Evolutionary conservation across 352 stramenopile genomes (phyloP).

Genomic region (Phytophthora syringae): DNA sequence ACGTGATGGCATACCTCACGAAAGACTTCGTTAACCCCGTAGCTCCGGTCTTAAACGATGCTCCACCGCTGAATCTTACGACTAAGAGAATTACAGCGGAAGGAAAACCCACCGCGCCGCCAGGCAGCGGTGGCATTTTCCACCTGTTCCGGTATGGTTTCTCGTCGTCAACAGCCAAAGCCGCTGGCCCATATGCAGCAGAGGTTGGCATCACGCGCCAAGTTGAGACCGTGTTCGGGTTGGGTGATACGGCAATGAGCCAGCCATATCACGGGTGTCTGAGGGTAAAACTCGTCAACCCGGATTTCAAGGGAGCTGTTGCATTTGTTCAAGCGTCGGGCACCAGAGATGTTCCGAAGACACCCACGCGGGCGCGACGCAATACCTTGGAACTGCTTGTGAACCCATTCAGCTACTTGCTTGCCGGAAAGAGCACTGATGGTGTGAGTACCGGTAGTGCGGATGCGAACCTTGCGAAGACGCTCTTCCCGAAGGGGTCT

Average conservation of each 20-base stretch:
- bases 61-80: constrained; percentile 39
- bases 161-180: constrained; percentile 8
- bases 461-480: constrained; percentile 28
- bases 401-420: constrained; percentile 74
- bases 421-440: constrained; percentile 20
- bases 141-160: constrained; percentile 67
- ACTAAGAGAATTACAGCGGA: constrained; percentile 23
- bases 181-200: constrained; percentile 48
- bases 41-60: constrained; percentile 37
- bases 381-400: constrained; percentile 80
- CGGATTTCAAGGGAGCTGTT: constrained; percentile 46
- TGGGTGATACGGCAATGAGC: constrained; percentile 56
- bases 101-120: constrained; percentile 17
- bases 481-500: constrained; percentile 50
- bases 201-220: constrained; percentile 47
- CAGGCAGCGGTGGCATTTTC: constrained; percentile 68
- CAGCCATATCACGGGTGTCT: constrained; percentile 52
- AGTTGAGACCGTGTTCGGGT: constrained; percentile 66
- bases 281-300: constrained; percentile 58
- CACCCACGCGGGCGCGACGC: constrained; percentile 39
- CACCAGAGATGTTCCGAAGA: constrained; percentile 40
- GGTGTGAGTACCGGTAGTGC: background rate
- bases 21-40: constrained; percentile 47
- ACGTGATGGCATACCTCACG: constrained; percentile 66
- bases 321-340: constrained; percentile 57